A percentile compares a stretch with the other conserved stretches of the same genome.
These are phyloP conservation scores for Lactuca saligna DNA, from an alignment of 129 eudicot species.

Conservation along the genomic window DNA sequence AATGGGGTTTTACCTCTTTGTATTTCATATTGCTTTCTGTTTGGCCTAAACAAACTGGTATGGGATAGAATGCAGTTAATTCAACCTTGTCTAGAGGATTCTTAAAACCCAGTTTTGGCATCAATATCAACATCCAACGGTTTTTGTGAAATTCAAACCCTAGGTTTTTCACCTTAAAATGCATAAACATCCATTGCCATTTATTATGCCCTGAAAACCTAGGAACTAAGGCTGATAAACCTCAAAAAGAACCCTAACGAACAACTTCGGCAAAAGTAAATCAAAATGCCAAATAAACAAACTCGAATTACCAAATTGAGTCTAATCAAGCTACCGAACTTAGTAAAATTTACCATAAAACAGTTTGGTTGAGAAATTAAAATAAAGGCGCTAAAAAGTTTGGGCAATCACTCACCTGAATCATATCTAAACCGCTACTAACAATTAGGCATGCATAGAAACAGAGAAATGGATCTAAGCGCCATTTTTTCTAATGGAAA, in stretches of 20 bases:
- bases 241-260: slow-evolving; percentile 14
- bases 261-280: slow-evolving; percentile 13
- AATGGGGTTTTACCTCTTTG: slow-evolving; percentile 1
- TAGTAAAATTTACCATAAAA: slow-evolving; percentile 15
- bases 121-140: too few relatives aligned
- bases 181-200: slow-evolving; percentile 12
- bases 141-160: slow-evolving; percentile 18
- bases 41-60: neutral
- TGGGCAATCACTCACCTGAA: slow-evolving; percentile 14
- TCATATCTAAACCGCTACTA: slow-evolving; percentile 11
- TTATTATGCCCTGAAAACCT: slow-evolving; percentile 11
- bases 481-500: neutral
- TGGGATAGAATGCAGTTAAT: neutral
- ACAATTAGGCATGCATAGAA: slow-evolving; percentile 21
- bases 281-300: slow-evolving; percentile 15
- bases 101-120: neutral
- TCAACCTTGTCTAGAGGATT: neutral
- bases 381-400: neutral
- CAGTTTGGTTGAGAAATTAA: neutral
- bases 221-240: slow-evolving; percentile 9
- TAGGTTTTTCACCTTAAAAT: slow-evolving; percentile 12
- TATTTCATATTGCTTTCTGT: neutral
- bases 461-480: slow-evolving; percentile 22
- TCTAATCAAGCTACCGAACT: slow-evolving; percentile 14
- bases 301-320: slow-evolving; percentile 21